Base-by-base conservation (phyloP, 352 stramenopile genomes). In the Discostella stelligera region DNA sequence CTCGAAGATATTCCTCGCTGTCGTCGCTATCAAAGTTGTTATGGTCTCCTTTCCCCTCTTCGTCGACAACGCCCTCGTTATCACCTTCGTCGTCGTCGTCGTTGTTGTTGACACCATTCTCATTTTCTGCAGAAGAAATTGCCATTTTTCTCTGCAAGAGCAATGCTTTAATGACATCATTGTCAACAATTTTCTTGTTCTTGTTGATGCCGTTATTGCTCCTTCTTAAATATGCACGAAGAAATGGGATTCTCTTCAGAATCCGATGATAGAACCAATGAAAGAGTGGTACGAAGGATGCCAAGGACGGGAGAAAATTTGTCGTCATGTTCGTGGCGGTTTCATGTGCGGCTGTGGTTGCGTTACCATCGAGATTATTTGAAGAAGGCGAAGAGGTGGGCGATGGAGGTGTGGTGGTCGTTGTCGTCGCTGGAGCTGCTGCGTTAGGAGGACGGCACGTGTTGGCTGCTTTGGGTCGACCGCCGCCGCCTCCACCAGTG, bases 1-100 rank as follows among this genome's bases (percentile, higher is more conserved):
- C 50, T 21, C 54, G 18, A 3, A 79, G 48, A 32, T 68, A 58
- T 27, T 66, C 21, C 23, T 72, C 62, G 18, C 62, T 61, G 20
- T 54, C 20, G 27, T 61, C 16, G 14, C 21, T 11, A 27, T 67
- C 54, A 52, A 70, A 23, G 37, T 59, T 32, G 16, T 54, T 53
- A 32, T 6, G 27, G 7, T n/a, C n/a, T 21, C 18, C 53, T 18
- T 60, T 20, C 9, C 20, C 10, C 11, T 21, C 37, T 8, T 10
- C 20, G 2, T 48, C 37, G 32, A 10, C 18, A 16, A 10, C 14
- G 23, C 27, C 32, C 16, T 63, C 20, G 20, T 46, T 16, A 11
- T 48, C 20, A 11, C 30, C 10, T 13, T 48, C 16, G 48, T 63
- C 13, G 27, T 52, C 39, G 25, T 52, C 39, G 2, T 53, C 11